Evolutionary conservation across 257 asterid species (phyloP).

Genomic region (Nicotiana tomentosiformis): DNA sequence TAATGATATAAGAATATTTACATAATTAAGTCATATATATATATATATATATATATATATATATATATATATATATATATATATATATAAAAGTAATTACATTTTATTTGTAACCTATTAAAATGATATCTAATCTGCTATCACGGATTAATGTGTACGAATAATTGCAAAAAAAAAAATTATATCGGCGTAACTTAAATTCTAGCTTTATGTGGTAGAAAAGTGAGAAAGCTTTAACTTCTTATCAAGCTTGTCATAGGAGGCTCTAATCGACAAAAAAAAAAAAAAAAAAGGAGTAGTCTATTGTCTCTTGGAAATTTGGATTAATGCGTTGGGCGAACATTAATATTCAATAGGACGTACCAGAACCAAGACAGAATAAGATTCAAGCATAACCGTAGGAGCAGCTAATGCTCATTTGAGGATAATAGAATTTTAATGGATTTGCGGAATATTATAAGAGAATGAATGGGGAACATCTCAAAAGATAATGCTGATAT

Average conservation of each 20-base stretch:
- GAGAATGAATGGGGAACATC: constrained; percentile 17
- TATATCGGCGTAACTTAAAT: too few species aligned
- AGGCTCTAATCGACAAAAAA: background rate
- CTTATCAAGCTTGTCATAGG: background rate
- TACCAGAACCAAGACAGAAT: constrained; percentile 10
- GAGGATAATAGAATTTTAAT: constrained; percentile 16
- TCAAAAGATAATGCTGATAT: constrained; percentile 11
- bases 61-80: too few species aligned
- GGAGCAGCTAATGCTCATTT: constrained; percentile 10
- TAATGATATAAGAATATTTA: too few species aligned
- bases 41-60: too few species aligned
- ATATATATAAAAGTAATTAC: too few species aligned
- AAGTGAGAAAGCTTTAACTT: background rate
- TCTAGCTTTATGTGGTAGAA: background rate
- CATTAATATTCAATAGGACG: constrained; percentile 2
- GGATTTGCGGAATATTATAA: constrained; percentile 10
- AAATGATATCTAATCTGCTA: too few species aligned
- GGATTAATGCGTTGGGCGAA: constrained; percentile 7
- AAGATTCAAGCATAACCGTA: constrained; percentile 20
- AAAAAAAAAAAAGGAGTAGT: background rate
- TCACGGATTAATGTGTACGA: too few species aligned
- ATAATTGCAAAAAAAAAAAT: too few species aligned
- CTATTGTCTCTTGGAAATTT: background rate
- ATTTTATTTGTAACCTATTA: too few species aligned
- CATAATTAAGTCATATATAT: too few species aligned